Evolutionary conservation across 139 green algal genomes (phyloP).

Genomic region (Volvox reticuliferus): DNA sequence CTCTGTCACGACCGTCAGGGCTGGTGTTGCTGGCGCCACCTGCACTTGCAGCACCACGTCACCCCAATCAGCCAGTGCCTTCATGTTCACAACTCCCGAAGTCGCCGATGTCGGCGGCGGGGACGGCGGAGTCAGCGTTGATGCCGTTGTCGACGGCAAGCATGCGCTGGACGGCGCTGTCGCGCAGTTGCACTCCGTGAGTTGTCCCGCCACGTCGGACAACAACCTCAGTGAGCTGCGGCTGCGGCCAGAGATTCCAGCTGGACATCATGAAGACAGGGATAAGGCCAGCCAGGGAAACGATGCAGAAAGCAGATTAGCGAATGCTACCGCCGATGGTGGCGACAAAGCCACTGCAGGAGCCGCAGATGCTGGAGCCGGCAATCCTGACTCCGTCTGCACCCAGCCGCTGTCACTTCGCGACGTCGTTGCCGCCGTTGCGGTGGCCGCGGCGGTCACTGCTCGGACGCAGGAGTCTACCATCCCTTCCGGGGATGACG

Average conservation of each 20-base stretch:
- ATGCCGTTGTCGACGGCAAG: neutral
- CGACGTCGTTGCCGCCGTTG: too few species aligned
- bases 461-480: too few species aligned
- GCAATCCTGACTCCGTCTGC: neutral
- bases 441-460: too few species aligned
- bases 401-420: too few species aligned
- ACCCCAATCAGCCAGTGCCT: too few species aligned
- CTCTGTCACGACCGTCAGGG: neutral
- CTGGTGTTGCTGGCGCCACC: neutral
- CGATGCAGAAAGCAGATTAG: too few species aligned
- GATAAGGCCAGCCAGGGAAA: too few species aligned
- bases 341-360: neutral
- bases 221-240: neutral
- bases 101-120: too few species aligned
- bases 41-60: neutral
- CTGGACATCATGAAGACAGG: neutral
- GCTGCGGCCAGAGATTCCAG: neutral
- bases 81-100: too few species aligned
- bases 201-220: neutral
- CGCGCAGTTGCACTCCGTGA: neutral
- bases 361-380: neutral
- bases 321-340: too few species aligned
- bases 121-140: neutral
- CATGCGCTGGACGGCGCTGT: neutral
- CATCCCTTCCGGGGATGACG: too few species aligned